These are phyloP conservation scores for Closterium sp. DNA, from an alignment of 139 green algal species.

Conservation along the genomic window DNA sequence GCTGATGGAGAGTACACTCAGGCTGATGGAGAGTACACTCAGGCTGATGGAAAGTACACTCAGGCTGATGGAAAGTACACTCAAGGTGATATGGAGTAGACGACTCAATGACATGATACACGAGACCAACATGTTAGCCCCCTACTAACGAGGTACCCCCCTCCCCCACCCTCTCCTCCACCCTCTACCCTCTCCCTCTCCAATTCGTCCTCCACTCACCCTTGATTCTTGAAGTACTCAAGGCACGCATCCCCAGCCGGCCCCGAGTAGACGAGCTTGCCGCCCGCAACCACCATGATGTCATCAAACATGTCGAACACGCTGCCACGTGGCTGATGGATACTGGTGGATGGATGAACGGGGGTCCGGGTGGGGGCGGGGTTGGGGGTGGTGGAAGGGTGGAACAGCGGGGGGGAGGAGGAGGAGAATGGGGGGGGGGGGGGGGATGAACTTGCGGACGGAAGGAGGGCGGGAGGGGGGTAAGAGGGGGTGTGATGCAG, in stretches of 20 bases:
- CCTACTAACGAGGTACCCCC: too few species aligned
- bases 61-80: too few species aligned
- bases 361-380: neutral
- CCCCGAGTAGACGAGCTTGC: neutral
- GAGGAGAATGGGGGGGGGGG: neutral
- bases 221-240: conserved; percentile 65
- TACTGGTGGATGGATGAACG: conserved; percentile 16
- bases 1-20: too few species aligned
- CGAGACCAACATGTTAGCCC: too few species aligned
- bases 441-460: neutral
- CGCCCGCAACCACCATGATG: conserved; percentile 45
- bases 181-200: too few species aligned
- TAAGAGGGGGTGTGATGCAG: neutral
- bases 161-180: too few species aligned
- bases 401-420: neutral
- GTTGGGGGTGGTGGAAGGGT: too few species aligned
- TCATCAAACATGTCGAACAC: conserved; percentile 66
- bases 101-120: too few species aligned
- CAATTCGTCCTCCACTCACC: conserved; percentile 31
- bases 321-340: conserved; percentile 50
- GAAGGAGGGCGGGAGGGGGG: neutral
- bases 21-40: too few species aligned
- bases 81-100: too few species aligned
- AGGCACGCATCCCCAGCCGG: conserved; percentile 48
- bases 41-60: too few species aligned